Evolutionary conservation across 202 grass and related monocot species (phyloP).

Genomic region (Dendrocalamus latiflorus): DNA sequence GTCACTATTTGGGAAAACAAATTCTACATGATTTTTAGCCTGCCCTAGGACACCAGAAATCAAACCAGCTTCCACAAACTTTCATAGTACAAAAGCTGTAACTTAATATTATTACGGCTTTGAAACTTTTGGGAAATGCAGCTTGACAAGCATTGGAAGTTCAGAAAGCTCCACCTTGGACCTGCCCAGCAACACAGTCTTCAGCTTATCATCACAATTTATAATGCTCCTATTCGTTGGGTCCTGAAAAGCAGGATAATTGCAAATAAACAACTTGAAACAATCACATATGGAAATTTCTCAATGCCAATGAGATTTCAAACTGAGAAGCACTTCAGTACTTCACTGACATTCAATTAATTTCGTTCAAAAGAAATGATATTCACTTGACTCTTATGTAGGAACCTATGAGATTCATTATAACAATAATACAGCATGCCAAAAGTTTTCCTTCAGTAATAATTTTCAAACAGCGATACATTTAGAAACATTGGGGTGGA

Average conservation of each 20-base stretch:
- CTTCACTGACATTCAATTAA: not conserved
- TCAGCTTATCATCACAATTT: conserved; percentile 86
- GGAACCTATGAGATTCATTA: not conserved
- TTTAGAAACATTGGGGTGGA: not conserved
- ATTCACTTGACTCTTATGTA: not conserved
- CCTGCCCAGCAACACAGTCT: conserved; percentile 62
- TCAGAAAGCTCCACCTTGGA: conserved; percentile 69
- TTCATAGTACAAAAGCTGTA: not conserved
- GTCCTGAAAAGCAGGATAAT: conserved; percentile 54
- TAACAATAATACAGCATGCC: not conserved
- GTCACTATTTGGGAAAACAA: not conserved
- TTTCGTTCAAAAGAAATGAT: not conserved
- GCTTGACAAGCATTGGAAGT: conserved; percentile 68
- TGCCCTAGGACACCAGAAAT: not conserved
- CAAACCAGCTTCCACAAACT: not conserved
- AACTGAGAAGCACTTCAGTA: not conserved
- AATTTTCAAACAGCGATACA: not conserved
- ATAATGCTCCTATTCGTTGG: conserved; percentile 65
- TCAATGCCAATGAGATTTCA: not conserved
- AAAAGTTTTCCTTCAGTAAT: conserved; percentile 1
- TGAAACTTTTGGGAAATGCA: conserved; percentile 66
- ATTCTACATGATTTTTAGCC: not conserved
- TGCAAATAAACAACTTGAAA: not conserved
- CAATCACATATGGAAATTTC: not conserved
- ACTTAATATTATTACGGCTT: not conserved